Base-by-base conservation (phyloP, 2,329 filamentous ascomycete species). In the Fusarium siculi region DNA sequence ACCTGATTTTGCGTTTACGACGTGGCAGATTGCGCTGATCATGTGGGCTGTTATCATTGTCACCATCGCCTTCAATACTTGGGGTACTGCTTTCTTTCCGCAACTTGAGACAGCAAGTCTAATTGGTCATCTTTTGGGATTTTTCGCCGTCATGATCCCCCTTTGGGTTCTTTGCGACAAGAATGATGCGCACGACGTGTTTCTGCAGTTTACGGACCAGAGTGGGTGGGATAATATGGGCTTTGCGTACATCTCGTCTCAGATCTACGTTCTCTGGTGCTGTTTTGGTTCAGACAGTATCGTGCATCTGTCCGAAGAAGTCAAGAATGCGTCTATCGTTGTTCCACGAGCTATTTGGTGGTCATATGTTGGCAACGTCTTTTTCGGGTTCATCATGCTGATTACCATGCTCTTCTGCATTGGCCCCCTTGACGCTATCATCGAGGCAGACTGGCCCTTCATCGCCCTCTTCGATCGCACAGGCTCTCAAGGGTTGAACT, bases 361-460 rank as follows among this genome's bases (percentile, higher is more conserved):
- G 68, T 71, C 68, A 0, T 71, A 71, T 3, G 37, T 68, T 0
- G 68, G 68, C 0, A 71, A 72, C 1, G 68, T 72, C 4, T 55
- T 57, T 16, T 72, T 71, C 0, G 68, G 68, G 1, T 72, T 71
- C 42, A 39, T 72, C 10, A 71, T 71, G 68, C 63, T 71, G 1
- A 68, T 71, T 5, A 71, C 68, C 4, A 71, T 71, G 68, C 68
- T 71, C 5, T 71, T 72, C 28, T 71, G 68, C 47, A 71, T 71
- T 5, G 68, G 68, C 1, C 68, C 68, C 5, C 57, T 71, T 7
- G 62, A 71, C 21, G 2, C 52, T 0, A 44, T 71, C 14, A 54
- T 68, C 2, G 68, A 43, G 16, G 56, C 68, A 7, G 68, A 71
- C 7, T 71, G 68, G 68, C 68, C 68, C 2, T 71, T 71, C 0